These are phyloP conservation scores for Withania somnifera DNA, from an alignment of 305 asterid genomes.

Conservation along the genomic window DNA sequence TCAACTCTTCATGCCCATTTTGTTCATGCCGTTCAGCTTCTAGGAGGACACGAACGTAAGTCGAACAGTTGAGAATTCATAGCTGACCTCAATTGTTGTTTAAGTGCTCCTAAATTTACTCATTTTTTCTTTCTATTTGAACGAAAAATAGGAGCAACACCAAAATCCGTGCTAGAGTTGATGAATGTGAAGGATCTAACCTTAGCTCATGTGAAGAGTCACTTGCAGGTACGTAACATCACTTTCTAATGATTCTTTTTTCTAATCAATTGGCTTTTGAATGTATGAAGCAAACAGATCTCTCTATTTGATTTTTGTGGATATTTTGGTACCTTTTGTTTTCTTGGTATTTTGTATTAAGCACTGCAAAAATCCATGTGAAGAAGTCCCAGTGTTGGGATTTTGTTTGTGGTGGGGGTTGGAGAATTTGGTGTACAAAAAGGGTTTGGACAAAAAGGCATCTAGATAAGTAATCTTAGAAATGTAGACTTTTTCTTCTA, in stretches of 20 bases:
- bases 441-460: slow-evolving; percentile 43
- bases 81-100: not conserved
- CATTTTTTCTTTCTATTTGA: not conserved
- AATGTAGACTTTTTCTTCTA: slow-evolving; percentile 20
- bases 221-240: slow-evolving; percentile 50
- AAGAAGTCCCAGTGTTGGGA: not conserved
- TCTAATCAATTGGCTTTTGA: slow-evolving; percentile 3
- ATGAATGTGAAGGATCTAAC: slow-evolving; percentile 92
- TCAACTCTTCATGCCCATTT: slow-evolving; percentile 80
- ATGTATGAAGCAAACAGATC: not conserved
- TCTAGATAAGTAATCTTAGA: slow-evolving; percentile 24
- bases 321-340: not conserved
- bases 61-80: not conserved
- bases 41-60: slow-evolving; percentile 81
- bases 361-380: slow-evolving; percentile 6
- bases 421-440: slow-evolving; percentile 16
- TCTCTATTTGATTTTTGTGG: not conserved
- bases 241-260: not conserved
- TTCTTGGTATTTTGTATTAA: not conserved
- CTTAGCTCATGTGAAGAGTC: slow-evolving; percentile 88
- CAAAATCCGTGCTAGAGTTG: slow-evolving; percentile 74
- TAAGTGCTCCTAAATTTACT: not conserved
- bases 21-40: slow-evolving; percentile 71
- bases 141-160: slow-evolving; percentile 62
- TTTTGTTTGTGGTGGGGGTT: not conserved